phyloP scores from a whole-genome alignment of 306 rosid species.

The Vachellia collinsii region DNA sequence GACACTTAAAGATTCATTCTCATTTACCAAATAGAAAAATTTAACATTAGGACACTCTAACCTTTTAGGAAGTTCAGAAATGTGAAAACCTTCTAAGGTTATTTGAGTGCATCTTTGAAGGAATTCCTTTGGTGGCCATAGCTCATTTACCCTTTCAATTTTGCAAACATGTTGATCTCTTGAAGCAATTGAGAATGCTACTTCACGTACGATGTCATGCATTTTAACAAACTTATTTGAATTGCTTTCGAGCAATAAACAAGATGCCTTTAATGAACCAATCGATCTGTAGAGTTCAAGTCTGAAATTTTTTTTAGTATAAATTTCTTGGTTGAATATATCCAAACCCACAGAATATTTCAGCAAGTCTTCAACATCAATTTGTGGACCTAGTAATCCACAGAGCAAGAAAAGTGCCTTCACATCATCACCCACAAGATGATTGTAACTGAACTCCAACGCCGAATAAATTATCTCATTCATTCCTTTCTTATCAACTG shows the following conservation, averaged over 20 bases:
- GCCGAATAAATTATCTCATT: slow-evolving; percentile 2
- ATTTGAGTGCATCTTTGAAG: not conserved
- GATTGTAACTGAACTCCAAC: slow-evolving; percentile 26
- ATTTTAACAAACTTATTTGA: not conserved
- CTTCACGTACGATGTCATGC: slow-evolving; percentile 29
- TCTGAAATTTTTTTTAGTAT: slow-evolving; percentile 3
- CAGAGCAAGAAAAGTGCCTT: slow-evolving; percentile 22
- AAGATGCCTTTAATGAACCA: not conserved
- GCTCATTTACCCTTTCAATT: not conserved
- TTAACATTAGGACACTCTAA: slow-evolving; percentile 3
- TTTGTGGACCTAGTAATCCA: not conserved
- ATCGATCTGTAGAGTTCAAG: not conserved
- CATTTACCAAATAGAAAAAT: fast-evolving
- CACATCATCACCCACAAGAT: not conserved
- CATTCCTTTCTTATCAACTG: not conserved
- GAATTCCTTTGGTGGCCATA: not conserved
- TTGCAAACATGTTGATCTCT: not conserved
- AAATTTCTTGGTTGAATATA: not conserved
- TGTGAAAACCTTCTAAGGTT: fast-evolving
- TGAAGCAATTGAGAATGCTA: not conserved
- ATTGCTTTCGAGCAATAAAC: not conserved
- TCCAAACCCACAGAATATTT: slow-evolving; percentile 15
- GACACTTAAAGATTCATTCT: not conserved
- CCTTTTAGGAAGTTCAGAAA: not conserved
- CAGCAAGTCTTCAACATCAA: not conserved